A percentile compares a stretch with the other conserved stretches of the same genome.
Conservation (phyloP, 768 basidiomycete species). For the Pleurotus salmoneostramineus region DNA sequence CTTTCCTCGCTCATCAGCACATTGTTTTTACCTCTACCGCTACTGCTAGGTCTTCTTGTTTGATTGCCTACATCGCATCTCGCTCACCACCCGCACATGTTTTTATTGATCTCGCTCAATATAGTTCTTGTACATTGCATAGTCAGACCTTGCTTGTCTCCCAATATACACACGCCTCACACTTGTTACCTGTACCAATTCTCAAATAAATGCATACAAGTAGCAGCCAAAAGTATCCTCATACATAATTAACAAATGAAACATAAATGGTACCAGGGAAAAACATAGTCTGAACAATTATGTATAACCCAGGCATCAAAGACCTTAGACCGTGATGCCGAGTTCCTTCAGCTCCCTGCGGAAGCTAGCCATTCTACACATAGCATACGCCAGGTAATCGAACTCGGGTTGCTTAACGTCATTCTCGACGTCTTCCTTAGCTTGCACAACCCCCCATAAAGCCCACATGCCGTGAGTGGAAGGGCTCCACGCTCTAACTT, state of each 20-base stretch:
- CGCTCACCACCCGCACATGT: constrained; percentile 34
- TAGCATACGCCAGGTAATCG: constrained; percentile 85
- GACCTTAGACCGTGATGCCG: constrained; percentile 22
- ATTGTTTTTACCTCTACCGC: background rate
- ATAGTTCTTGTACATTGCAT: constrained; percentile 22
- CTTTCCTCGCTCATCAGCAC: constrained; percentile 21
- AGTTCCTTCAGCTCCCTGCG: constrained; percentile 48
- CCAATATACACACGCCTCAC: background rate
- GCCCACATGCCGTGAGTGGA: constrained; percentile 92
- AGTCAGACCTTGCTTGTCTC: constrained; percentile 2
- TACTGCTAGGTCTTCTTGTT: constrained; percentile 6
- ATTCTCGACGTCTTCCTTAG: constrained; percentile 66
- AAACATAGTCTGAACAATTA: background rate
- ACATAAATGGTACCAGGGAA: background rate
- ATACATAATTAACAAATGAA: background rate
- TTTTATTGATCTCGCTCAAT: constrained; percentile 41
- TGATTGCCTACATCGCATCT: constrained; percentile 30
- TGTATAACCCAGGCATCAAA: background rate
- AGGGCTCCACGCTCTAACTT: constrained; percentile 87
- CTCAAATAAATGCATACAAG: too few relatives aligned
- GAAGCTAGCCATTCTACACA: constrained; percentile 62
- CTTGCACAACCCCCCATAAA: constrained; percentile 93
- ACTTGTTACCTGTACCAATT: too few relatives aligned
- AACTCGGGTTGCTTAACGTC: constrained; percentile 69
- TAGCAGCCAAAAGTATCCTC: background rate